phyloP scores from a whole-genome alignment of 1,284 basidiomycete species.

The Agaricales sp. region DNA sequence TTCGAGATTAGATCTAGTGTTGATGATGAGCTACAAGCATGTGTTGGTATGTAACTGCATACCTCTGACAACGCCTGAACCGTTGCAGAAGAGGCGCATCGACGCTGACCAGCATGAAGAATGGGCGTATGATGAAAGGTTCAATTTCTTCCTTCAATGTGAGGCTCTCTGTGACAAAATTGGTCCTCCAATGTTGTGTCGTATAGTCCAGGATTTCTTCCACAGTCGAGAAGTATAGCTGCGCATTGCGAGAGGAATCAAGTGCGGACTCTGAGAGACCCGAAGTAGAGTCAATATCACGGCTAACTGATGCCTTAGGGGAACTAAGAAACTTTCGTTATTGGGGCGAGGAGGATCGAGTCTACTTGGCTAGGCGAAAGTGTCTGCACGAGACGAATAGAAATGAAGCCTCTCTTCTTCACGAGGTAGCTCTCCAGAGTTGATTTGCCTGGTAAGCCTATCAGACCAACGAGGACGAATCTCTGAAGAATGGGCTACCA shows the following conservation, averaged over 20 bases:
- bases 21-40: constrained; percentile 9
- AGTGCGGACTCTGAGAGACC: background rate
- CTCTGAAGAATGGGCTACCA: constrained; percentile 69
- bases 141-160: constrained; percentile 47
- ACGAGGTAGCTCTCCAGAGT: background rate
- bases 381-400: constrained; percentile 23
- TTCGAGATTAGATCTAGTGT: constrained; percentile 40
- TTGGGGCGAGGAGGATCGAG: background rate
- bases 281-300: background rate
- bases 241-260: constrained; percentile 7
- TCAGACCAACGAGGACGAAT: constrained; percentile 54
- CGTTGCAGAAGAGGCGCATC: constrained; percentile 73
- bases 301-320: background rate
- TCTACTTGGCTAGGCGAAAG: constrained; percentile 10
- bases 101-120: constrained; percentile 80
- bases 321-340: constrained; percentile 6
- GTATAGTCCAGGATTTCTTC: constrained; percentile 61
- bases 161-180: constrained; percentile 80
- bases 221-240: constrained; percentile 39
- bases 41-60: constrained; percentile 13
- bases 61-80: constrained; percentile 43
- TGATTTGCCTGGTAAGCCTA: background rate
- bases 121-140: constrained; percentile 80
- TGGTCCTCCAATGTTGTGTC: constrained; percentile 73
- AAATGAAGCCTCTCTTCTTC: constrained; percentile 32